Conservation (phyloP, 352 stramenopile genomes). For the Pythium brachiatum region DNA sequence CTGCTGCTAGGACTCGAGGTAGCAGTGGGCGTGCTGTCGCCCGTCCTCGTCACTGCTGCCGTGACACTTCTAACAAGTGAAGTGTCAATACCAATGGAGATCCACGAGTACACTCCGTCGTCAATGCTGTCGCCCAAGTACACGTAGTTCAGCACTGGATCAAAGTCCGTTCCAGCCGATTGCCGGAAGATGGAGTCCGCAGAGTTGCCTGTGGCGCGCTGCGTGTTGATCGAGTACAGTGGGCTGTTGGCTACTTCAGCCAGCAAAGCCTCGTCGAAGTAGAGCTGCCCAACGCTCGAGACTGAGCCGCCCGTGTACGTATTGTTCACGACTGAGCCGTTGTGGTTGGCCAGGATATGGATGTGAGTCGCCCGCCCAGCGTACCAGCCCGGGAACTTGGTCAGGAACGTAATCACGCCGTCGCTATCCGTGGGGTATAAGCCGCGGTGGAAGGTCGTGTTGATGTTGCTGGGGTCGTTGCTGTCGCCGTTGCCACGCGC, state of each 20-base stretch:
- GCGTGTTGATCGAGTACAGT: slow-evolving; percentile 25
- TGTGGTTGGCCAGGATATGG: slow-evolving; percentile 18
- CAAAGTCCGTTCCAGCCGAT: slow-evolving; percentile 23
- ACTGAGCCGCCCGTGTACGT: slow-evolving; percentile 11
- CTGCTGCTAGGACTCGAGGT: too few relatives aligned
- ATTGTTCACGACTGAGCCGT: slow-evolving; percentile 14
- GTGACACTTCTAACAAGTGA: slow-evolving; percentile 19
- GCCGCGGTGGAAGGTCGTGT: slow-evolving; percentile 13
- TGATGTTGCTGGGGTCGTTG: slow-evolving; percentile 8
- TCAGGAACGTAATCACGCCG: slow-evolving; percentile 16
- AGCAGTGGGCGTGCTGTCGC: not conserved
- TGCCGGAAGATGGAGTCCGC: slow-evolving; percentile 29
- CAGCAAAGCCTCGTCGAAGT: slow-evolving; percentile 17
- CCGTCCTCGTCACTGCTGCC: slow-evolving; percentile 19
- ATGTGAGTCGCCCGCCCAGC: slow-evolving; percentile 12
- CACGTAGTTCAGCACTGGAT: slow-evolving; percentile 35
- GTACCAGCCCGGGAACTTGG: slow-evolving; percentile 22
- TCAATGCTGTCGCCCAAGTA: slow-evolving; percentile 29
- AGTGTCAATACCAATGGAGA: slow-evolving; percentile 33
- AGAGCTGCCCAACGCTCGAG: slow-evolving; percentile 17
- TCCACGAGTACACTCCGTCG: slow-evolving; percentile 34
- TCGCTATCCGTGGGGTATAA: slow-evolving; percentile 7
- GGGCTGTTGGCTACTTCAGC: not conserved
- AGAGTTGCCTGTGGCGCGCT: slow-evolving; percentile 26
- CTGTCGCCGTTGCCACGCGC: slow-evolving; percentile 9